Conservation (phyloP, 179 eudicot genomes). For the Amaranthus tricolor region DNA sequence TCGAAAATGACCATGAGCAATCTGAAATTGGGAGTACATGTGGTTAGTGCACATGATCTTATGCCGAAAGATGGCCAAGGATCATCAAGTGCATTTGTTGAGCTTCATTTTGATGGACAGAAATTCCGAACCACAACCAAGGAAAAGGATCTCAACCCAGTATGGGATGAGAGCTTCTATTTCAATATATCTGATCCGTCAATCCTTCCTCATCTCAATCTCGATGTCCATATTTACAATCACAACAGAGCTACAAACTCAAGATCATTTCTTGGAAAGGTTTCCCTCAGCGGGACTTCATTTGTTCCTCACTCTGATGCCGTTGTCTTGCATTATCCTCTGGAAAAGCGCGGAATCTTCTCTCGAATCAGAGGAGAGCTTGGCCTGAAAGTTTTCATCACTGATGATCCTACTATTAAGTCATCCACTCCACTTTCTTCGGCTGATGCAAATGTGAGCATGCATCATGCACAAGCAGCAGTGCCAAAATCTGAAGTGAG, state of each 20-base stretch:
- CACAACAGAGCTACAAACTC: slow-evolving; percentile 32
- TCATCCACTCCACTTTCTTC: slow-evolving; percentile 51
- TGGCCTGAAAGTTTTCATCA: slow-evolving; percentile 80
- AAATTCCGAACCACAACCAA: slow-evolving; percentile 61
- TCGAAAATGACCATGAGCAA: slow-evolving; percentile 35
- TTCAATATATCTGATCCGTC: slow-evolving; percentile 69
- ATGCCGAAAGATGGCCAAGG: slow-evolving; percentile 93
- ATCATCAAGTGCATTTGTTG: slow-evolving; percentile 77
- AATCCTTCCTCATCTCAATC: slow-evolving; percentile 48
- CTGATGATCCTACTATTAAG: slow-evolving; percentile 74
- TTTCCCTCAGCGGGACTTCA: slow-evolving; percentile 58
- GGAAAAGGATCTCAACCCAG: slow-evolving; percentile 78
- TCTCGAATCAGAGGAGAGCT: slow-evolving; percentile 80
- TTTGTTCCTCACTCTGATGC: slow-evolving; percentile 78
- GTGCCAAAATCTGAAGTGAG: slow-evolving; percentile 44
- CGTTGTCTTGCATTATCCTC: slow-evolving; percentile 71
- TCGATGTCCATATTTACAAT: slow-evolving; percentile 68
- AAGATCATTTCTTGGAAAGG: slow-evolving; percentile 68
- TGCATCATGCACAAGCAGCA: slow-evolving; percentile 22
- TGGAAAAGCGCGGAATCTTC: slow-evolving; percentile 60
- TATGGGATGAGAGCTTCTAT: slow-evolving; percentile 78
- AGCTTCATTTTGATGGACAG: slow-evolving; percentile 77
- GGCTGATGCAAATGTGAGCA: slow-evolving; percentile 27
- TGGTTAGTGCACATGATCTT: slow-evolving; percentile 82
- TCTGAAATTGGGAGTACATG: slow-evolving; percentile 87